These are phyloP conservation scores for Inga oerstediana DNA, from an alignment of 306 rosid species.

Conservation along the genomic window DNA sequence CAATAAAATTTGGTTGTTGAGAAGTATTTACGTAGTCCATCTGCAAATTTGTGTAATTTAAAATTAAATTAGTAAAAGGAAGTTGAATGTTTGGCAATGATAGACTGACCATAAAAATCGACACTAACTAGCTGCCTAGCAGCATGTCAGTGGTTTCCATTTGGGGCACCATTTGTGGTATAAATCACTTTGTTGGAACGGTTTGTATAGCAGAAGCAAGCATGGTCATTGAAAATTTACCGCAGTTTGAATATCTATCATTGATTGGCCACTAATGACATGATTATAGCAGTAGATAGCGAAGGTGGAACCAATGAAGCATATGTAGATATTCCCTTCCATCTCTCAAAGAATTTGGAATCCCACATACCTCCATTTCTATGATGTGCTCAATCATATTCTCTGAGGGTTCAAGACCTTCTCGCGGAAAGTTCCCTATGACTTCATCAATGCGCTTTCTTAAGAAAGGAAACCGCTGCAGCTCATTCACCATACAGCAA, in stretches of 20 bases:
- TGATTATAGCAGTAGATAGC: too few species aligned
- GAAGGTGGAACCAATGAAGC: too few species aligned
- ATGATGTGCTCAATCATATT: slow-evolving; percentile 87
- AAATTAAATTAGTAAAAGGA: too few species aligned
- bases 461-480: slow-evolving; percentile 80
- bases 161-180: not conserved
- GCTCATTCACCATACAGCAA: slow-evolving; percentile 73
- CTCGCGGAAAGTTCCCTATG: slow-evolving; percentile 79
- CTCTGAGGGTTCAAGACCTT: slow-evolving; percentile 90
- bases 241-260: too few species aligned
- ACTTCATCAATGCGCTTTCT: slow-evolving; percentile 83
- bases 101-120: not conserved
- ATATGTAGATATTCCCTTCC: too few species aligned
- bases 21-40: slow-evolving; percentile 99
- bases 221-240: too few species aligned
- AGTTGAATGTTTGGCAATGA: too few species aligned
- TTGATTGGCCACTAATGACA: too few species aligned
- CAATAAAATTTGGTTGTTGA: slow-evolving; percentile 96
- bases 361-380: slow-evolving; percentile 41
- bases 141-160: too few species aligned
- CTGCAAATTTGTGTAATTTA: slow-evolving; percentile 47
- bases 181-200: slow-evolving; percentile 1
- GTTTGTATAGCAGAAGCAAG: too few species aligned
- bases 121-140: too few species aligned
- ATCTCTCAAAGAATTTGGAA: too few species aligned